Conservation (phyloP, 2,329 filamentous ascomycete species). For the Camillea tinctor region DNA sequence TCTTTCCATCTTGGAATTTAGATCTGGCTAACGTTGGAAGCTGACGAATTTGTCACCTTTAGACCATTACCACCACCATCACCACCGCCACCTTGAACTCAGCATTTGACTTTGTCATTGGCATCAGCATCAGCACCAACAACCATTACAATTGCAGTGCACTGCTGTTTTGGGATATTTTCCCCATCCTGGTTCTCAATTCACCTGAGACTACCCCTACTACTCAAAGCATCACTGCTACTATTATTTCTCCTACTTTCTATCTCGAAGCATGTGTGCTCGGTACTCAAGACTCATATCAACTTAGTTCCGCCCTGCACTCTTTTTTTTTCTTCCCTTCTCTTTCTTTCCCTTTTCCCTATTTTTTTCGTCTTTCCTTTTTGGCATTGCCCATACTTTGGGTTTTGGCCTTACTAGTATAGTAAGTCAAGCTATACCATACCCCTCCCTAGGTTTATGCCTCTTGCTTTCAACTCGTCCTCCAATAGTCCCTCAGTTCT, state of each 20-base stretch:
- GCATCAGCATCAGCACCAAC: too few relatives aligned
- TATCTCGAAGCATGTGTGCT: background rate
- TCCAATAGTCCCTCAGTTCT: background rate
- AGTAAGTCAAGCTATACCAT: background rate
- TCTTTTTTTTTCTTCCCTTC: too few relatives aligned
- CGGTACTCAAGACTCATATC: background rate
- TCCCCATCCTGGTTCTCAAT: background rate
- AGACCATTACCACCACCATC: background rate
- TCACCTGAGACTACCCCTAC: background rate
- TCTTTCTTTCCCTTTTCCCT: too few relatives aligned
- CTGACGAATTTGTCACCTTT: background rate
- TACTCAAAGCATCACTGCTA: background rate
- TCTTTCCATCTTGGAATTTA: background rate
- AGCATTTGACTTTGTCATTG: too few relatives aligned
- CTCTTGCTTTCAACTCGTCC: background rate
- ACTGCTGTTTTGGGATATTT: background rate
- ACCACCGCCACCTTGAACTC: background rate
- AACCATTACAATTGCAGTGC: background rate
- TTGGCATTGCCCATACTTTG: background rate
- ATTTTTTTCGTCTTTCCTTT: too few relatives aligned
- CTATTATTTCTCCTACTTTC: background rate
- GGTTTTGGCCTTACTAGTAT: background rate
- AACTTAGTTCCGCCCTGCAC: background rate
- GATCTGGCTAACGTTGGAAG: background rate
- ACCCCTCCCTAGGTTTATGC: background rate